Base-by-base conservation (phyloP, 208 protist genomes). In the Wallacemonas sp. region DNA sequence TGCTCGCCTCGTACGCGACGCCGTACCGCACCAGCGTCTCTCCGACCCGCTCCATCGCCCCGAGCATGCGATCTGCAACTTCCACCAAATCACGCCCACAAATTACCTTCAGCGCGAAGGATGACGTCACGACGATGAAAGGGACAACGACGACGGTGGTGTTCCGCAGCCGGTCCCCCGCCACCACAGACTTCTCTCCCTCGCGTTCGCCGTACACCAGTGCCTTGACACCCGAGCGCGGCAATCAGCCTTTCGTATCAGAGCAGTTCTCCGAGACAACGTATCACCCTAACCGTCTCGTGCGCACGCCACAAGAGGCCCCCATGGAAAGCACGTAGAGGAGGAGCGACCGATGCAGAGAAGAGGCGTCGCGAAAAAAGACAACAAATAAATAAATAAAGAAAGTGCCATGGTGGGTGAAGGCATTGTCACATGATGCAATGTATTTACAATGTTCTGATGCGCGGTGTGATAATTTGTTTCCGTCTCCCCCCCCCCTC, bases 101-200 rank as follows among this genome's bases (percentile, higher is more conserved):
- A 34, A 90, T 87, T 31, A 67, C 62, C 24, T 86, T 79, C 56
- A 75, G 65, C n/a, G 56, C 42, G 12, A 64, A 77, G 38, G 30
- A 67, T 17, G 75, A 84, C 34, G 66, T 69, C 27, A 60, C 70
- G 0, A 75, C 63, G 11, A 76, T 91, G 69, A 77, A 84, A 45
- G 77, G 79, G 5, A 86, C 70, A 30, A 90, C 84, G 14, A 77
- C 89, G 19, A 93, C 82, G 15, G 84, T 90, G 12, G 70, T 88
- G 42, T 87, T 80, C 41, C 63, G 22, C 19, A 69, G 30, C 59
- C 59, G 56, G 45, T 58, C 51, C 5, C 51, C 51, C 12, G 28
- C 28, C 6, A 1, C 28, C n/a, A 38, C 22, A 31, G 51, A 58
- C n/a, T 41, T 58, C 24, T 30, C 51, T 15, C 51, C 51, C 12